phyloP scores from a whole-genome alignment of 192 early-diverging fungal genomes.

The Coemansia sp. region DNA sequence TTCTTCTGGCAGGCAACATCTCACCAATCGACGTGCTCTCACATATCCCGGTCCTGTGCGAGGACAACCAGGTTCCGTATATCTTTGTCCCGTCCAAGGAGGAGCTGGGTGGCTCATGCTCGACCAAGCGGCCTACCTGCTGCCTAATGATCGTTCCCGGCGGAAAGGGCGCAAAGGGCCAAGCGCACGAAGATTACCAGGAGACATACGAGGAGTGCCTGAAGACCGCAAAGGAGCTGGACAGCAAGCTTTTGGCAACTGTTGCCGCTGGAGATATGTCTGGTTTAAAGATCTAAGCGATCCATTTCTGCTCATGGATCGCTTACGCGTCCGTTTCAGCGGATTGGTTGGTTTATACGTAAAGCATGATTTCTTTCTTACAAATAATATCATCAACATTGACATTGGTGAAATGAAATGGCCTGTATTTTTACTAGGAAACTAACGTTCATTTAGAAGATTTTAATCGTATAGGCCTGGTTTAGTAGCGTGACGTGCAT shows the following conservation, averaged over 20 bases:
- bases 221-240: conserved; percentile 76
- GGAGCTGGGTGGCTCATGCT: conserved; percentile 89
- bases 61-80: conserved; percentile 94
- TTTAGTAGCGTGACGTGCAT: background rate
- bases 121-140: conserved; percentile 95
- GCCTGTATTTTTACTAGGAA: no score
- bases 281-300: background rate
- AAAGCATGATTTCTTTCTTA: no score
- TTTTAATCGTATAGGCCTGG: no score
- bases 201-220: conserved; percentile 84
- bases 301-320: background rate
- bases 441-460: no score
- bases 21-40: conserved; percentile 97
- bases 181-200: conserved; percentile 81
- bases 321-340: no score
- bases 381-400: no score
- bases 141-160: conserved; percentile 87
- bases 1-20: conserved; percentile 95
- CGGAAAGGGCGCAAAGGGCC: conserved; percentile 70
- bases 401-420: no score
- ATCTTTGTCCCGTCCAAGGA: conserved; percentile 95
- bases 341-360: no score
- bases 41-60: conserved; percentile 96
- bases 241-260: conserved; percentile 64
- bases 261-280: conserved; percentile 32